These are phyloP conservation scores for Wilcoxina mikolae DNA, from an alignment of 495 filamentous ascomycete species.

Conservation along the genomic window DNA sequence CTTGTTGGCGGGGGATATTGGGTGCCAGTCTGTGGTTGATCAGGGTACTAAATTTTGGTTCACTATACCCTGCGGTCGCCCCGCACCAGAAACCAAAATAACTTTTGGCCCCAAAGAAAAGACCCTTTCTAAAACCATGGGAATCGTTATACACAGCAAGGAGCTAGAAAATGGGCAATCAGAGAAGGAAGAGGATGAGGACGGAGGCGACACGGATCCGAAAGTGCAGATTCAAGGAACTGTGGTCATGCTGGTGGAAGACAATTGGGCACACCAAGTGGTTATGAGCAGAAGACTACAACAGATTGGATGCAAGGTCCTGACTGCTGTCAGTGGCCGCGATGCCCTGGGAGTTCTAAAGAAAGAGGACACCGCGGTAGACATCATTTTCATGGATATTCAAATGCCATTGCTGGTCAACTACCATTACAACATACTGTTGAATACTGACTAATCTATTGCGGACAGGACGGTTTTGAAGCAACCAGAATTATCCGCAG, in stretches of 20 bases:
- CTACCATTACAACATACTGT: not conserved
- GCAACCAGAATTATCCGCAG: conserved; percentile 19
- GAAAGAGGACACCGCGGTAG: conserved; percentile 8
- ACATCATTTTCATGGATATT: conserved; percentile 25
- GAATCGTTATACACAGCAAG: conserved; percentile 17
- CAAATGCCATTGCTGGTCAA: conserved; percentile 24
- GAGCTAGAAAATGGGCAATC: conserved; percentile 11
- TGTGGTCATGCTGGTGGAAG: conserved; percentile 20
- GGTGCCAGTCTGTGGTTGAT: conserved; percentile 15
- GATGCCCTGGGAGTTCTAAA: conserved; percentile 16
- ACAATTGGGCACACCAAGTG: conserved; percentile 24
- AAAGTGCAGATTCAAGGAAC: conserved; percentile 15
- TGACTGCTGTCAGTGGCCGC: conserved; percentile 18
- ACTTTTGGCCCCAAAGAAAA: conserved; percentile 8
- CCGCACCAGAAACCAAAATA: conserved; percentile 7
- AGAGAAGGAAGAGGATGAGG: conserved; percentile 5
- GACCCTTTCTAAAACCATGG: conserved; percentile 16
- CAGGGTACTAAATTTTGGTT: conserved; percentile 20
- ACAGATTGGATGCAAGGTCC: conserved; percentile 18
- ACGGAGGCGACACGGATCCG: too few relatives aligned
- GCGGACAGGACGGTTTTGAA: conserved; percentile 19
- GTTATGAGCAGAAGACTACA: conserved; percentile 17
- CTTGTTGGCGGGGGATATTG: conserved; percentile 14
- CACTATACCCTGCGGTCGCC: conserved; percentile 11
- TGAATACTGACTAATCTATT: not conserved